Evolutionary conservation across 176 grass and related monocot species (phyloP), one percentile per base, ranked within the genome.

Genomic region (Otatea glauca): DNA sequence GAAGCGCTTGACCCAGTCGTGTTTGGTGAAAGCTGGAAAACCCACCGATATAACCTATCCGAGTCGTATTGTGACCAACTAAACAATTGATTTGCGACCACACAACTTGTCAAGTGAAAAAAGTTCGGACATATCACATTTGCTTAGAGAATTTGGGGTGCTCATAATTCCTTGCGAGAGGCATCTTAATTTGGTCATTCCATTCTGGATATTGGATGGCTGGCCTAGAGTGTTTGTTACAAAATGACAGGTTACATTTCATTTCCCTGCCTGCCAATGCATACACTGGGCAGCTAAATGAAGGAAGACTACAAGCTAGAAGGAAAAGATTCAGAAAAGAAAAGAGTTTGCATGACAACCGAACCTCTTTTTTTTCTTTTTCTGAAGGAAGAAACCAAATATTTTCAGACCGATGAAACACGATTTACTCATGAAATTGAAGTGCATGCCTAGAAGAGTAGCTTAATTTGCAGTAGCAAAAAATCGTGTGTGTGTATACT

Each of bases 241-340:
- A 5, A 23, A 24, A 9, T 5, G n/a, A 56, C 54, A 60, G n/a
- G 56, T 24, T 60, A 9, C n/a, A 60, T 53, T 53, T 53, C 15
- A 6, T 17, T 18, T 9, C 21, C 8, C 21, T 59, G 55, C 21
- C 21, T 1, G 55, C 9, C 7, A 23, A 23, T 27, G 16, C 16
- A 53, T 18, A 16, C 5, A 51, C 16, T 18, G 5, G 50, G 10
- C 59, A 27, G 59, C 59, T 61, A 35, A 65, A 73, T 18, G 69
- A 55, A 32, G 43, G n/a, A 42, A 63, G 44, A 51, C 10, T 71
- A n/a, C 18, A 64, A 76, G 50, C 45, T 48, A 13, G 78, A 82
- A 82, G 66, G 32, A 44, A 55, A 65, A 54, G 45, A 77, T 77
- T 48, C 81, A 78, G 78, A 38, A 24, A 81, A 63, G 27, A 17